phyloP scores from a whole-genome alignment of 805 yeast genomes.

The Ogataea thermomethanolica region DNA sequence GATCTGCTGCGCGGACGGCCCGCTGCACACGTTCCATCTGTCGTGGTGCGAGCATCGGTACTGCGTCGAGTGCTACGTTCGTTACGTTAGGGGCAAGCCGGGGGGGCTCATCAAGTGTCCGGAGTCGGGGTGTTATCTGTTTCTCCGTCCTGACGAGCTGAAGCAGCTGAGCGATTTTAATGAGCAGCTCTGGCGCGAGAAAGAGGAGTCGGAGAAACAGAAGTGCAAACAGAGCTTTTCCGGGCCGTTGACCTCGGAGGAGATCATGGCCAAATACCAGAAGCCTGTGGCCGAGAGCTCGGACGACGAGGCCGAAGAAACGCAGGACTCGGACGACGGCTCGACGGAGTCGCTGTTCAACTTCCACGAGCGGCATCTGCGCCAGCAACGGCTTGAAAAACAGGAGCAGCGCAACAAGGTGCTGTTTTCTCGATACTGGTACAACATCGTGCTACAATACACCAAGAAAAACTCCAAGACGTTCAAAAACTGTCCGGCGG shows the following conservation, averaged over 20 bases:
- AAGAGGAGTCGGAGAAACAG: constrained; percentile 7
- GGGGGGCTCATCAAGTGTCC: constrained; percentile 64
- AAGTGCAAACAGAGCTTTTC: constrained; percentile 3
- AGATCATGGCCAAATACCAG: constrained; percentile 22
- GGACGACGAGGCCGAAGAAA: constrained; percentile 11
- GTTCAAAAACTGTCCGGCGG: constrained; percentile 79
- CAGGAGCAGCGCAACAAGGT: constrained; percentile 23
- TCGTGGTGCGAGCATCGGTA: constrained; percentile 63
- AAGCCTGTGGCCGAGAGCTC: constrained; percentile 4
- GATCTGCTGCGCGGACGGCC: constrained; percentile 62
- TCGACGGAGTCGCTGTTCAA: constrained; percentile 18
- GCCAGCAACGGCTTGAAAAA: constrained; percentile 23
- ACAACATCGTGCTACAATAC: constrained; percentile 43
- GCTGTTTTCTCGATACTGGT: constrained; percentile 38
- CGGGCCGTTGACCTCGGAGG: constrained; percentile 19
- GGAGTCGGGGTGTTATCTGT: constrained; percentile 47
- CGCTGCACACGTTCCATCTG: constrained; percentile 41
- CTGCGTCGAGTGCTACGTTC: constrained; percentile 66
- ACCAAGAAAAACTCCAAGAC: constrained; percentile 46
- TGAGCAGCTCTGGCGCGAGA: constrained; percentile 11
- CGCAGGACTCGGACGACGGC: constrained; percentile 4
- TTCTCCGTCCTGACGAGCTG: constrained; percentile 42
- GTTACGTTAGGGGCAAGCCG: constrained; percentile 47
- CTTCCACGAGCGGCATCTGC: constrained; percentile 23
- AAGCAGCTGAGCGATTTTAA: constrained; percentile 26